Evolutionary conservation across 495 filamentous ascomycete species (phyloP), one percentile per base, ranked within the genome.

Genomic region (Rostrohypoxylon terebratum): DNA sequence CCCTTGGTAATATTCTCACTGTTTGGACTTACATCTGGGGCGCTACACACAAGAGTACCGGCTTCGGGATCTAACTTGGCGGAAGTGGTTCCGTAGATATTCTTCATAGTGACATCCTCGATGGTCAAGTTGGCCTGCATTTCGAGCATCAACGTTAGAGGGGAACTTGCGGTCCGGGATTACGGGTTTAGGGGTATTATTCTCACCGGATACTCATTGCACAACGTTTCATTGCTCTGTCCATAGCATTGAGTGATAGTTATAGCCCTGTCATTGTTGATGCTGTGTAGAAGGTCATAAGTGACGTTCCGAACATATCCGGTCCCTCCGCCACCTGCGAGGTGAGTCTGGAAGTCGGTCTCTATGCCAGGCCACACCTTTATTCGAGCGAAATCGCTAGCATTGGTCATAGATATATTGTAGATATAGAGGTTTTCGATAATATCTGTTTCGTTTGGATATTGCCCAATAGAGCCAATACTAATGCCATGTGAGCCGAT

Each of bases 221-320:
- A 73, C 10, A 73, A 21, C 0, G 71, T 73, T 61, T 73, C 14
- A 36, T 73, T 73, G 48, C 77, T 84, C 74, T 89, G 86, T 4
- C 86, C 86, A 62, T 89, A 89, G 78, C 87, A 89, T 73, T 89
- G 87, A 23, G 86, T 88, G 33, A 89, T 80, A 58, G 88, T 86
- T 66, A 89, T 86, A 1, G 86, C 86, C 48, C 84, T 87, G 73
- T 90, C 87, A 57, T 88, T 87, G 63, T 91, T 89, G 57, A 81
- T 76, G 67, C 88, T 82, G 59, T 75, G 75, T 77, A 89, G 84
- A 42, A 81, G 82, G 63, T 89, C 84, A 73, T 87, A 91, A 14
- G 87, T 90, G 74, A 91, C 83, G 72, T 88, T 89, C 38, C 68
- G 71, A 42, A 82, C 81, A 34, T 72, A 68, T 5, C 81, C 81